Base-by-base conservation (phyloP, 2,329 filamentous ascomycete species). In the Fusarium transvaalense region DNA sequence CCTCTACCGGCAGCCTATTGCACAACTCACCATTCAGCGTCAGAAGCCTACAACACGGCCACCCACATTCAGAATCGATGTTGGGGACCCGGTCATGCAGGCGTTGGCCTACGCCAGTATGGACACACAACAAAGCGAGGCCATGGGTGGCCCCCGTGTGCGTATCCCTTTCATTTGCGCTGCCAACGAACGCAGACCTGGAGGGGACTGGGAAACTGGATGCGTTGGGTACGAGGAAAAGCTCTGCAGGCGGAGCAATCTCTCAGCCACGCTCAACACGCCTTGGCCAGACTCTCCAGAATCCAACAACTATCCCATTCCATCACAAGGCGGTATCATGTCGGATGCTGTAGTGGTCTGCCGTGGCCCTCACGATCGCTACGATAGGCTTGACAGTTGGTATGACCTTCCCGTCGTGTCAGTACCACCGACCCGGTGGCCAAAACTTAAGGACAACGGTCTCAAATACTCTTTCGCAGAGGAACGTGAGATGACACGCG, bases 181-280 rank as follows among this genome's bases (percentile, higher is more conserved):
- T 56, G 92, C 92, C 47, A 92, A 94, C 78, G 91, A 94, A 76
- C 91, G 90, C 75, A 84, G 90, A 37, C 85, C 91, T 1, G 92
- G 92, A 12, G 92, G 92, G n/a, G 91, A 94, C 75, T 94, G 92
- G 92, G 91, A 93, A 72, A 91, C 85, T 9, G 84, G 84, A 64
- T 83, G 80, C 14, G 76, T 80, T 4, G 81, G 81, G 34, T 82
- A 82, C 63, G 81, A 83, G 80, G 92, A 94, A 78, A 90, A 90
- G 69, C 85, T 94, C 37, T 92, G 91, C 74, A 85, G 91, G 63
- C 84, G 92, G 71, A 92, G 90, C 80, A 93, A 91, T 67, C 85
- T 94, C 34, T 90, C 90, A 8, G 88, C 90, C 19, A 88, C 89
- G 5, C 83, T 94, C 48, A 85, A 84, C 23, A 90, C 86, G 45